These are phyloP conservation scores for Artemisia argyi DNA, from an alignment of 129 eudicot genomes.

Conservation along the genomic window DNA sequence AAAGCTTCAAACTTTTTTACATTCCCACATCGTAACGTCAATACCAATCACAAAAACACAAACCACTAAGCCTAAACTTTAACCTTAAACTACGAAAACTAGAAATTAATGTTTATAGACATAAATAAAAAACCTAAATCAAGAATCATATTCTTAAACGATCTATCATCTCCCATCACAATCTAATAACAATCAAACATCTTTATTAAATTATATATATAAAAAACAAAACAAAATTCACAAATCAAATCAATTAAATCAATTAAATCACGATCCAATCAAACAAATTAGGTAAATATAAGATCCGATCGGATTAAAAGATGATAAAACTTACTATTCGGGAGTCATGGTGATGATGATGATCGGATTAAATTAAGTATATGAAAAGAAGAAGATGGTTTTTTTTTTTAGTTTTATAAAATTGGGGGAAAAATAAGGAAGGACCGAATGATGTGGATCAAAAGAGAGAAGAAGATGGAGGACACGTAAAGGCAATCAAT, in stretches of 20 bases:
- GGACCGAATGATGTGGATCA: constrained; percentile 37
- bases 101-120: no score
- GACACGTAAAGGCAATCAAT: constrained; percentile 31
- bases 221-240: constrained; percentile 27
- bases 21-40: no score
- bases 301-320: constrained; percentile 12
- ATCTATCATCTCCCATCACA: constrained; percentile 21
- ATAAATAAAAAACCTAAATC: not conserved
- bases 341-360: constrained; percentile 35
- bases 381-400: constrained; percentile 22
- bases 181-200: constrained; percentile 16
- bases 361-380: constrained; percentile 8
- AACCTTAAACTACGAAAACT: no score
- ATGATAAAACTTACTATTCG: constrained; percentile 32
- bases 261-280: constrained; percentile 14
- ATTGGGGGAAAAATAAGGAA: not conserved
- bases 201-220: not conserved
- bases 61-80: no score
- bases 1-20: no score
- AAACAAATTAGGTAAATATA: not conserved
- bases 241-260: constrained; percentile 21
- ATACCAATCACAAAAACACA: no score
- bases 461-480: constrained; percentile 33
- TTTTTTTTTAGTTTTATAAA: not conserved
- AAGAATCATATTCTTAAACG: not conserved